Percentiles rank a stretch among this genome's conserved stretches.
These are phyloP conservation scores for Nitzschia putrida DNA, from an alignment of 108 stramenopile genomes.

Conservation along the genomic window DNA sequence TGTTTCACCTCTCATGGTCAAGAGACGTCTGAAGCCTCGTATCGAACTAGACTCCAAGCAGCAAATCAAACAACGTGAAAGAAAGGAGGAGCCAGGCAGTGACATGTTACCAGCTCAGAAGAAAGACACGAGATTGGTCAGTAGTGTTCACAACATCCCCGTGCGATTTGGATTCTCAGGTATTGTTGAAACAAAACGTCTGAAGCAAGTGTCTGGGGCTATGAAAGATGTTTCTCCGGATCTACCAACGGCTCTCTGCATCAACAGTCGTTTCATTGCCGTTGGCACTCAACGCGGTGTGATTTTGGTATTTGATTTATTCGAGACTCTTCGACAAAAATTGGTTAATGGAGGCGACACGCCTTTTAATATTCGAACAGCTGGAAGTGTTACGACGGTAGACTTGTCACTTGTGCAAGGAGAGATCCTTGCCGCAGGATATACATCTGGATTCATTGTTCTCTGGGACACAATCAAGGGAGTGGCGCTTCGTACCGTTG, in stretches of 20 bases:
- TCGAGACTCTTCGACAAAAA: slow-evolving; percentile 76
- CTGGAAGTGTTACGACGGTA: slow-evolving; percentile 73
- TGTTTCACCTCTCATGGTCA: slow-evolving; percentile 76
- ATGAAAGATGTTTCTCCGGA: slow-evolving; percentile 7
- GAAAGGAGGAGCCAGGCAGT: background rate
- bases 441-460: slow-evolving; percentile 65
- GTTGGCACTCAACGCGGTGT: slow-evolving; percentile 79
- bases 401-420: slow-evolving; percentile 66
- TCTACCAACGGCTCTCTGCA: slow-evolving; percentile 75
- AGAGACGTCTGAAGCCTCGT: slow-evolving; percentile 80
- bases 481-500: slow-evolving; percentile 44
- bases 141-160: background rate
- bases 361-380: slow-evolving; percentile 24
- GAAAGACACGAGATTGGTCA: background rate
- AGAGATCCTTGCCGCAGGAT: slow-evolving; percentile 74
- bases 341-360: slow-evolving; percentile 36
- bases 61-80: slow-evolving; percentile 26
- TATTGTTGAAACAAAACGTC: slow-evolving; percentile 40
- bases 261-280: slow-evolving; percentile 86
- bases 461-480: slow-evolving; percentile 87
- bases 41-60: slow-evolving; percentile 58
- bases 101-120: background rate
- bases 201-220: slow-evolving; percentile 14
- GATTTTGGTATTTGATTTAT: slow-evolving; percentile 84
- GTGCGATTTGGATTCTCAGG: slow-evolving; percentile 58